A percentile compares a stretch with the other conserved stretches of the same genome.
Conservation (phyloP, 2,329 filamentous ascomycete genomes). For the Fusarium verrucosum region DNA sequence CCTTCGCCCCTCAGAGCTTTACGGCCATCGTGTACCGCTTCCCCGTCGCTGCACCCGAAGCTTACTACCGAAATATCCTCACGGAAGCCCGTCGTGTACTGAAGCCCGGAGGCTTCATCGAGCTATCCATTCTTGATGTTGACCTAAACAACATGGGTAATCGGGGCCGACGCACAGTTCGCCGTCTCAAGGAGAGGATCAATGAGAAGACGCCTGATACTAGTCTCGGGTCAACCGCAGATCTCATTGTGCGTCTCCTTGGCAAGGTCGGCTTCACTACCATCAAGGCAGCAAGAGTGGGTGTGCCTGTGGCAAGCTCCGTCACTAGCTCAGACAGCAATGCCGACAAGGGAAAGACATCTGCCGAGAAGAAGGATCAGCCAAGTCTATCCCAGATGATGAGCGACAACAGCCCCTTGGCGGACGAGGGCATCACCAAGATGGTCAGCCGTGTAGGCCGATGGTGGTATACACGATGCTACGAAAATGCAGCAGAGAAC, state of each 20-base stretch:
- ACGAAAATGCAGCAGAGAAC: slow-evolving; percentile 73
- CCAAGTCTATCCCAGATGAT: slow-evolving; percentile 76
- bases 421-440: slow-evolving; percentile 87
- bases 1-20: slow-evolving; percentile 80
- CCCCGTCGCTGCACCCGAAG: slow-evolving; percentile 73
- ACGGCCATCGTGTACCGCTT: slow-evolving; percentile 81
- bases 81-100: slow-evolving; percentile 80
- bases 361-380: slow-evolving; percentile 52
- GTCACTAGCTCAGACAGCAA: slow-evolving; percentile 48
- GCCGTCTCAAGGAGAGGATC: slow-evolving; percentile 76
- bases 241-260: slow-evolving; percentile 71
- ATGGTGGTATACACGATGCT: slow-evolving; percentile 97
- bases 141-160: slow-evolving; percentile 86
- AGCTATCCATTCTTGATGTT: slow-evolving; percentile 79
- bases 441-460: slow-evolving; percentile 91
- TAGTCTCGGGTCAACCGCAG: slow-evolving; percentile 67
- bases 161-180: slow-evolving; percentile 72
- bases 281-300: slow-evolving; percentile 79
- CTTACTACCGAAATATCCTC: slow-evolving; percentile 75
- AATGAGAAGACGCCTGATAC: slow-evolving; percentile 67
- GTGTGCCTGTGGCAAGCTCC: slow-evolving; percentile 74
- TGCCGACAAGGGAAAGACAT: slow-evolving; percentile 21
- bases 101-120: slow-evolving; percentile 80
- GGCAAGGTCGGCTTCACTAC: slow-evolving; percentile 75
- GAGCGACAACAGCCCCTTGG: slow-evolving; percentile 72